Evolutionary conservation across 1,139 yeast species (phyloP).

Genomic region (Debaryomycetaceae sp.): DNA sequence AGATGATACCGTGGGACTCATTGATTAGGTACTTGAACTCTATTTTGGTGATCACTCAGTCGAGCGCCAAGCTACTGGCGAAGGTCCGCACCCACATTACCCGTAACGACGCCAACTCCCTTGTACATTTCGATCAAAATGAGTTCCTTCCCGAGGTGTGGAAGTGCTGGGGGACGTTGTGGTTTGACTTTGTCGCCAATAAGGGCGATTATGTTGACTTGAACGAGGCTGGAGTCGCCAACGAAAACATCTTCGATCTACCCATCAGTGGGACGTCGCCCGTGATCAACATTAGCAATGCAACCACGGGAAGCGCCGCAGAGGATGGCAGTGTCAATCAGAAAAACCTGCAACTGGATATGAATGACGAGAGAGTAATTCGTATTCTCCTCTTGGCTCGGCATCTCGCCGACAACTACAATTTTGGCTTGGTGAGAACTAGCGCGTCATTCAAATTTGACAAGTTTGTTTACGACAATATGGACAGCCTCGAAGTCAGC

Average conservation of each 20-base stretch:
- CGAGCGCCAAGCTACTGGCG: slow-evolving; percentile 21
- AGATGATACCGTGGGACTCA: slow-evolving; percentile 65
- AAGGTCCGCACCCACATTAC: slow-evolving; percentile 10
- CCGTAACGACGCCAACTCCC: slow-evolving; percentile 9
- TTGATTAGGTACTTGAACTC: slow-evolving; percentile 59
- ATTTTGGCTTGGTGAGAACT: slow-evolving; percentile 51
- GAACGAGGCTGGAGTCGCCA: slow-evolving; percentile 54
- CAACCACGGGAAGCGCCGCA: slow-evolving; percentile 6
- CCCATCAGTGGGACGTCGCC: slow-evolving; percentile 62
- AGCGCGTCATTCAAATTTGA: slow-evolving; percentile 43
- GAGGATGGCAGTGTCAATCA: slow-evolving; percentile 12
- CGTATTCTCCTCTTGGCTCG: slow-evolving; percentile 49
- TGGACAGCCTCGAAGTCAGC: slow-evolving; percentile 15
- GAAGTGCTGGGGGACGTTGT: slow-evolving; percentile 81
- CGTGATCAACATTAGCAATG: slow-evolving; percentile 15
- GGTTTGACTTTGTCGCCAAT: slow-evolving; percentile 58
- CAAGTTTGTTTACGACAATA: slow-evolving; percentile 21
- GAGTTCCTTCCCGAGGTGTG: slow-evolving; percentile 72
- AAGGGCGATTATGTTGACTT: slow-evolving; percentile 51
- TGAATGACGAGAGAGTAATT: slow-evolving; percentile 44
- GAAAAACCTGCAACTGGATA: slow-evolving; percentile 25
- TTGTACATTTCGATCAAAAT: slow-evolving; percentile 41
- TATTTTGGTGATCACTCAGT: slow-evolving; percentile 31
- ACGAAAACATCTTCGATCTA: slow-evolving; percentile 53
- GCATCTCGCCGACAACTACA: slow-evolving; percentile 45